These are phyloP conservation scores for Cicer pinnatifidum DNA, from an alignment of 306 rosid species.

Conservation along the genomic window DNA sequence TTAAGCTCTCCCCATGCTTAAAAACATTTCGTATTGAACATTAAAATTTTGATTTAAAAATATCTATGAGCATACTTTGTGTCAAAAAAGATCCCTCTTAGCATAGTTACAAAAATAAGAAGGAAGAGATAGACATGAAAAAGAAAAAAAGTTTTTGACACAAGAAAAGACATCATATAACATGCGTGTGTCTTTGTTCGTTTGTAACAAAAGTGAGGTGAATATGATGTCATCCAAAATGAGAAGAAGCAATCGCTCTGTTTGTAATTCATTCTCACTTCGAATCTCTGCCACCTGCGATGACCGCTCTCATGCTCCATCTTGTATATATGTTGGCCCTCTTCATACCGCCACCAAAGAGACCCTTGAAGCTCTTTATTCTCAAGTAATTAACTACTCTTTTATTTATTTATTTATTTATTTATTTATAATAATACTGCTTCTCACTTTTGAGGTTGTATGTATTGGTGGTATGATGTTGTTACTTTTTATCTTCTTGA, in stretches of 20 bases:
- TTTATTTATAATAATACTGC: neutral
- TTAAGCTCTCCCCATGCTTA: neutral
- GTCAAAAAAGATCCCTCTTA: no score
- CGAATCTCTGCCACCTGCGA: conserved; percentile 48
- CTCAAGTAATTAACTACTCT: conserved; percentile 52
- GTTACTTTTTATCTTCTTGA: neutral
- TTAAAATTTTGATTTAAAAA: no score
- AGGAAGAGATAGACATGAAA: neutral
- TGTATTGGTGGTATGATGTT: neutral
- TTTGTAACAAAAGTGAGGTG: neutral
- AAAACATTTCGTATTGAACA: no score
- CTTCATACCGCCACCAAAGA: conserved; percentile 81
- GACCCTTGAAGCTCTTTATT: conserved; percentile 88
- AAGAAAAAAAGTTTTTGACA: neutral
- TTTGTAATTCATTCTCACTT: conserved; percentile 45
- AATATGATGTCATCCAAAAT: conserved; percentile 13
- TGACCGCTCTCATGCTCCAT: conserved; percentile 64
- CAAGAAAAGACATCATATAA: neutral
- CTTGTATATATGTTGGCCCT: conserved; percentile 81
- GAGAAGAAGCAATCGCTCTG: conserved; percentile 22
- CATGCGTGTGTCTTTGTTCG: neutral
- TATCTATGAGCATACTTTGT: no score
- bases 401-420: no score
- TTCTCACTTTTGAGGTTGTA: neutral
- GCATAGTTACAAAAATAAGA: no score